Conservation (phyloP, 1,284 basidiomycete genomes). For the Xerocomus nothofagi region DNA sequence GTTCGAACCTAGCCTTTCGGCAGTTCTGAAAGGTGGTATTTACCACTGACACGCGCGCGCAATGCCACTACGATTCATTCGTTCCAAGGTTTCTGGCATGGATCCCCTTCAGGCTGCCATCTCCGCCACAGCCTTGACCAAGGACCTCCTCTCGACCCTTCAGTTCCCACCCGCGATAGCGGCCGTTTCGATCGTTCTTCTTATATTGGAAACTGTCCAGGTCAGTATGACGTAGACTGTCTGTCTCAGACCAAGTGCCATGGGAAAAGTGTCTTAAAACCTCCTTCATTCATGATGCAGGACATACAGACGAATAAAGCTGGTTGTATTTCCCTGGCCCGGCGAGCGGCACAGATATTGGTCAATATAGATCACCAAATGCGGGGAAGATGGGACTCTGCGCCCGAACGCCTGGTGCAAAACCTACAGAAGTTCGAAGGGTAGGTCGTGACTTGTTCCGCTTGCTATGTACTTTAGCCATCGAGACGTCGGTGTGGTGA, state of each 20-base stretch:
- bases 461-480: neutral
- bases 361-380: conserved; percentile 48
- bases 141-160: conserved; percentile 27
- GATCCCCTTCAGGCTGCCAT: conserved; percentile 30
- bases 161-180: conserved; percentile 47
- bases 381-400: conserved; percentile 45
- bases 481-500: neutral
- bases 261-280: neutral
- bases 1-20: too few relatives aligned
- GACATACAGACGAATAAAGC: conserved; percentile 38
- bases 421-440: conserved; percentile 46
- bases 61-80: conserved; percentile 32
- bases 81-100: conserved; percentile 22
- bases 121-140: conserved; percentile 22
- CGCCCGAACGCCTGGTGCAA: conserved; percentile 43
- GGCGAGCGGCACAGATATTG: conserved; percentile 45
- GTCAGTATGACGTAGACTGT: conserved; percentile 30
- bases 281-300: neutral
- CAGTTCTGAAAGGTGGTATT: too few relatives aligned
- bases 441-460: conserved; percentile 28
- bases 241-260: neutral
- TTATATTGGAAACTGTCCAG: conserved; percentile 49
- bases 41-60: neutral
- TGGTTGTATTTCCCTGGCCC: conserved; percentile 45
- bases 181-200: conserved; percentile 41